Evolutionary conservation across 192 early-diverging fungal species (phyloP), one percentile per base, ranked within the genome.

Genomic region (Thoreauomyces humboldtii): DNA sequence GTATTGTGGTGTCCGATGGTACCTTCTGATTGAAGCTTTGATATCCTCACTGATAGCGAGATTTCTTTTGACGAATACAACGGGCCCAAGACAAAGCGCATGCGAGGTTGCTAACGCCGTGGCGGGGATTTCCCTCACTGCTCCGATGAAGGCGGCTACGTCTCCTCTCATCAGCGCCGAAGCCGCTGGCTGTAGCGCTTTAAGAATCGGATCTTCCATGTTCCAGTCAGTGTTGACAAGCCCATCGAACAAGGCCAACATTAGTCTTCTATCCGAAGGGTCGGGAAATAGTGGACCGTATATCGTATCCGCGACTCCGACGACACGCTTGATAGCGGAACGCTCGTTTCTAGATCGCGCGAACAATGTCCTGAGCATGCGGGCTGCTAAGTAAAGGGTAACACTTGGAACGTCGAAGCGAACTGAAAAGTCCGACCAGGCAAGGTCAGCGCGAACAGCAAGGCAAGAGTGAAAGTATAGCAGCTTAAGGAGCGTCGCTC

Each of bases 151-250:
- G 25, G 27, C 50, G 2, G 24, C 14, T 6, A 59, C 37, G 27
- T 61, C 59, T n/a, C 59, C 59, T 29, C 35, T 4, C 33, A 46
- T 43, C 24, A 67, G 15, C 7, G 56, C 54, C n/a, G 58, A 54
- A 34, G 29, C 32, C 15, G 50, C 38, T n/a, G 46, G 24, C 25
- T 28, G 52, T 1, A 65, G n/a, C 2, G 50, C 1, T 4, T 50
- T 17, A 3, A 56, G 21, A 9, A 12, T n/a, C 2, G 52, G n/a
- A 12, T 14, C 9, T 7, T 12, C 38, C 19, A n/a, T 17, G 6
- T 25, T 24, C 63, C 51, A 56, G 4, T 28, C 50, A 2, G 29
- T 37, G 22, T 9, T 32, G 43, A 59, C 35, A 0, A 59, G 11
- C 6, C 59, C 65, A 14, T 12, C 25, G 36, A 67, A 59, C 12